Evolutionary conservation across 768 basidiomycete species (phyloP), one percentile per base, ranked within the genome.

Genomic region (Mrakia gelida): DNA sequence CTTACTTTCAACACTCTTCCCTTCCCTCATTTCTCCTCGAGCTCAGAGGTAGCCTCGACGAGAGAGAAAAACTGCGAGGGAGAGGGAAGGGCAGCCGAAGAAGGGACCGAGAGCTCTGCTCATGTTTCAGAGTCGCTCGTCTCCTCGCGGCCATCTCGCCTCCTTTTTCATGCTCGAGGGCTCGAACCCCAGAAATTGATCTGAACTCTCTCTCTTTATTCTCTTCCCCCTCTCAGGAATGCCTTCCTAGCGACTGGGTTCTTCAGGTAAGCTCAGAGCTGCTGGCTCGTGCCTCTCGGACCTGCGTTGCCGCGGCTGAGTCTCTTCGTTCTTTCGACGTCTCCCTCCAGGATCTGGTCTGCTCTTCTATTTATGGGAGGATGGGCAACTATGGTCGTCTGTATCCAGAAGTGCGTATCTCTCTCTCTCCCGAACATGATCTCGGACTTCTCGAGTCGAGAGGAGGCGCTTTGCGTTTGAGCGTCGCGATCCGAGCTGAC

Each of bases 211-310:
- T 59, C 13, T 5, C n/a, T 7, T 11, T 59, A 3, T 28, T 18
- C 26, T 18, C 26, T n/a, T 7, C 8, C 7, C n/a, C 67, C 23
- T 9, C 67, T 41, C 38, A 70, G 67, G 23, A 70, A 70, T 43
- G 67, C 67, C 23, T 43, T 70, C 67, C 67, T 70, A 6, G 67
- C 67, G 1, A 70, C 67, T 38, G 67, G 67, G 10, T 70, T 70
- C 38, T 70, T 70, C 41, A 70, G 67, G 67, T 70, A 6, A 18
- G 67, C 18, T n/a, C n/a, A 3, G 21, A 21, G 8, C 38, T 30
- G 13, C 67, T 41, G 38, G 21, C 67, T 34, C 34, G 26, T 41
- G 8, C 67, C 67, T 70, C 38, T 9, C 67, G 26, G 34, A 26
- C 38, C 34, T 70, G 13, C 32, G 34, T 15, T 38, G 9, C 28